phyloP scores from a whole-genome alignment of 2,329 filamentous ascomycete species.

The Lachnellula willkommii region DNA sequence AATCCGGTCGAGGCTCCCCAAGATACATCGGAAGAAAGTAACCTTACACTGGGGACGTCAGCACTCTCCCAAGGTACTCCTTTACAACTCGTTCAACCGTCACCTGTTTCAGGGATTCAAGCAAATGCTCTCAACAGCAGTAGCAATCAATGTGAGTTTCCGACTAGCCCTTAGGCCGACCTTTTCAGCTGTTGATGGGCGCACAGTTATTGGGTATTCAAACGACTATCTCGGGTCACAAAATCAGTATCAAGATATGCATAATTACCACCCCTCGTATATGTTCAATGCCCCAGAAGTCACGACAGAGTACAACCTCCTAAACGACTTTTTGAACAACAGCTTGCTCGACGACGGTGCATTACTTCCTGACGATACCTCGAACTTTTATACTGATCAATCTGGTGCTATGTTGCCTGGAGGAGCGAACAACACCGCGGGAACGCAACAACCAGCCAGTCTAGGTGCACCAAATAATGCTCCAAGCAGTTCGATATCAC shows the following conservation, averaged over 20 bases:
- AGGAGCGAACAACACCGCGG: conserved; percentile 40
- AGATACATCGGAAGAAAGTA: conserved; percentile 41
- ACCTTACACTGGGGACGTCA: conserved; percentile 34
- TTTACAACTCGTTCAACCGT: conserved; percentile 67
- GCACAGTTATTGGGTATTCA: conserved; percentile 68
- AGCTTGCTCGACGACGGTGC: conserved; percentile 81
- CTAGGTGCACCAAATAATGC: conserved; percentile 32
- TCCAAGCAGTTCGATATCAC: conserved; percentile 52
- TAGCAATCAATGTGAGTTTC: conserved; percentile 67
- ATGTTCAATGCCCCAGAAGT: conserved; percentile 94
- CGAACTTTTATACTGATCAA: conserved; percentile 56
- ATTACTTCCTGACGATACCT: conserved; percentile 62
- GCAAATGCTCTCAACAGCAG: conserved; percentile 56
- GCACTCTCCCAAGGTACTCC: conserved; percentile 44
- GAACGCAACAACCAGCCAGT: conserved; percentile 31
- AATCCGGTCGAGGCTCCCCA: conserved; percentile 52
- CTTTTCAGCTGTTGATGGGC: conserved; percentile 25
- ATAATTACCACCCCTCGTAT: conserved; percentile 87
- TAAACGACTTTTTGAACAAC: conserved; percentile 93
- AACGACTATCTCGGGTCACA: conserved; percentile 72
- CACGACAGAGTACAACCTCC: conserved; percentile 90
- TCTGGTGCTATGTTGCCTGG: conserved; percentile 41
- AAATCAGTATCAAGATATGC: conserved; percentile 89
- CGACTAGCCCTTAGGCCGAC: conserved; percentile 4
- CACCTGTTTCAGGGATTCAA: conserved; percentile 62